Percentiles rank a stretch among this genome's conserved stretches.
phyloP scores from a whole-genome alignment of 306 rosid genomes.

The Styphnolobium japonicum region DNA sequence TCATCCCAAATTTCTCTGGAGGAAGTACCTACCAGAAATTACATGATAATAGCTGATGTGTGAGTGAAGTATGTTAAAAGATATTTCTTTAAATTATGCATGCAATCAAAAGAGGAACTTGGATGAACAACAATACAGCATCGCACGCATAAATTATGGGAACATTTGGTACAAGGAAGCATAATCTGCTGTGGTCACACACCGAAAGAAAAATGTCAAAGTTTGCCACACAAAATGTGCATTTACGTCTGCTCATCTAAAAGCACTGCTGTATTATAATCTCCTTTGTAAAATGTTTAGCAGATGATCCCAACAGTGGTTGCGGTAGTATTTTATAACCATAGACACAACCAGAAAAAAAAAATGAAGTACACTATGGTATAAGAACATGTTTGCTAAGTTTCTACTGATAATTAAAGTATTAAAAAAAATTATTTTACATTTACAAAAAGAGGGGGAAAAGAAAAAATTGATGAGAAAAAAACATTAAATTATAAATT shows the following conservation, averaged over 20 bases:
- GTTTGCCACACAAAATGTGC: neutral
- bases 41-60: constrained; percentile 26
- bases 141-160: neutral
- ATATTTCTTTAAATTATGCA: neutral
- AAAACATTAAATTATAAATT: too few species aligned
- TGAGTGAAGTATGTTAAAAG: neutral
- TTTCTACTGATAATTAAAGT: neutral
- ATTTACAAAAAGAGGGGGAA: too few species aligned
- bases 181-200: neutral
- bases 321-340: neutral
- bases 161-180: constrained; percentile 3
- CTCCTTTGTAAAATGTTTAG: neutral
- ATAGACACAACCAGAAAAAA: neutral
- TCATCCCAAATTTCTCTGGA: constrained; percentile 17
- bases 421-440: neutral
- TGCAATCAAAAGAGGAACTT: neutral
- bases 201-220: neutral
- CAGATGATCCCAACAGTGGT: neutral
- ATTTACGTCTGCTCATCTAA: neutral
- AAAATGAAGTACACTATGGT: neutral
- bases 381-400: neutral
- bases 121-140: neutral
- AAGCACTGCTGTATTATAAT: neutral
- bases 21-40: constrained; percentile 35
- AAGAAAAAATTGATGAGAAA: too few species aligned